Evolutionary conservation across 306 rosid species (phyloP), one percentile per base, ranked within the genome.

Genomic region (Sphenostylis stenocarpa): DNA sequence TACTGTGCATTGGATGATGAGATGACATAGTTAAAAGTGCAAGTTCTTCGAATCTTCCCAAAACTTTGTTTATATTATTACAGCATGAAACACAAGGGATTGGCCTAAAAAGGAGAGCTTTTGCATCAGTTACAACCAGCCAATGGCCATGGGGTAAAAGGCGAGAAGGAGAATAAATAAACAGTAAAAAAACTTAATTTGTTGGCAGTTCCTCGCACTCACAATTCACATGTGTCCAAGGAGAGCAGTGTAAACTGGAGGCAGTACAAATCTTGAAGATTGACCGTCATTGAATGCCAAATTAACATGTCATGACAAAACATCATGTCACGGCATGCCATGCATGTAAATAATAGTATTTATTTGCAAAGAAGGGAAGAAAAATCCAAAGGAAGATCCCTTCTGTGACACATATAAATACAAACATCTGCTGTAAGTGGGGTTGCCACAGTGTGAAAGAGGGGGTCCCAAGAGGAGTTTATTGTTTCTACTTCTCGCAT

Each of bases 251-350:
- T 75, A 71, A 79, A 63, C 78, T 78, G 61, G 63, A 38, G 85
- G 67, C 77, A 67, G 80, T 67, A 58, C 51, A 73, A 73, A 68
- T 79, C 78, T 83, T 73, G 65, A 80, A 81, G 78, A 64, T 76
- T 86, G 79, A 85, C 84, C 77, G 65, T 85, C 79, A 64, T 77
- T 87, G 77, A 84, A 84, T 77, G 81, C 84, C 74, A 78, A 81
- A 77, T 87, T 82, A 73, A 77, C 91, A 85, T 70, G 84, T 75
- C 79, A 78, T 64, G 95, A 84, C 91, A 91, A 91, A 85, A 85
- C 84, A 87, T 89, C 94, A 73, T 80, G 79, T 83, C 97, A 78
- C 33, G 67, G 72, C 82, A 81, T 78, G 85, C 78, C 73, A 86
- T 81, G 78, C 88, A 84, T 66, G 77, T 16, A 70, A 53, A 24